A percentile compares a stretch with the other conserved stretches of the same genome.
phyloP scores from a whole-genome alignment of 495 filamentous ascomycete genomes.

The Hypoxylon lenormandii region DNA sequence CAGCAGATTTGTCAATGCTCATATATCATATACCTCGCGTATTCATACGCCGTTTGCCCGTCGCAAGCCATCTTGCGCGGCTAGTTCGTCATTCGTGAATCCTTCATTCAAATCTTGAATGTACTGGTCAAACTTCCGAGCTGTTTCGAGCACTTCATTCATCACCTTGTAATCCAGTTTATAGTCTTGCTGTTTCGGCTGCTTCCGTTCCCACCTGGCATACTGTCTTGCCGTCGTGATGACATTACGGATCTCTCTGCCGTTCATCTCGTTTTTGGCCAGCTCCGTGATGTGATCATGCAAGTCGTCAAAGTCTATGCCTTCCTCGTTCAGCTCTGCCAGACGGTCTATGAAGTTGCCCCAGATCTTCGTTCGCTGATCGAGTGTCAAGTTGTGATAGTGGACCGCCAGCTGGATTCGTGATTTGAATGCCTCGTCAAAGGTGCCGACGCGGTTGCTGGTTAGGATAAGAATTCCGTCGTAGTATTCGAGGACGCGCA shows the following conservation, averaged over 20 bases:
- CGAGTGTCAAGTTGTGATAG: conserved; percentile 50
- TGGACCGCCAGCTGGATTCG: conserved; percentile 60
- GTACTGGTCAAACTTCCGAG: conserved; percentile 27
- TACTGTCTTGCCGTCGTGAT: conserved; percentile 54
- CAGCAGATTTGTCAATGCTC: too few relatives aligned
- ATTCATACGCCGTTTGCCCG: too few relatives aligned
- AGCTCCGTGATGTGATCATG: conserved; percentile 9
- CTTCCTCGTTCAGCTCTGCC: conserved; percentile 30
- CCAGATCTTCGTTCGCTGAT: conserved; percentile 56
- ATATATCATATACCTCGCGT: too few relatives aligned
- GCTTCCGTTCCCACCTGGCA: conserved; percentile 28
- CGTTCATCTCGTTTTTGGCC: conserved; percentile 53
- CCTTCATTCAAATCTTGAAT: conserved; percentile 21
- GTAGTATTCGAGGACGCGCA: conserved; percentile 66
- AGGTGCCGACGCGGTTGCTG: conserved; percentile 44
- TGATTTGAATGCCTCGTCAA: conserved; percentile 53
- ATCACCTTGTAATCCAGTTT: conserved; percentile 37
- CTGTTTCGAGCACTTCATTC: conserved; percentile 42
- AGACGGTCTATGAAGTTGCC: conserved; percentile 50
- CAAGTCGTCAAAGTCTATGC: conserved; percentile 45
- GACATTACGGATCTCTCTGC: conserved; percentile 56
- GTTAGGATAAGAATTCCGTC: conserved; percentile 58
- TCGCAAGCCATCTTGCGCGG: conserved; percentile 2
- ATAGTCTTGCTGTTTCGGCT: not conserved
- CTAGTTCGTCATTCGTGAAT: not conserved